Percentiles rank a stretch among this genome's conserved stretches.
phyloP scores from a whole-genome alignment of 2,329 filamentous ascomycete genomes.

The Penicillium sp. region DNA sequence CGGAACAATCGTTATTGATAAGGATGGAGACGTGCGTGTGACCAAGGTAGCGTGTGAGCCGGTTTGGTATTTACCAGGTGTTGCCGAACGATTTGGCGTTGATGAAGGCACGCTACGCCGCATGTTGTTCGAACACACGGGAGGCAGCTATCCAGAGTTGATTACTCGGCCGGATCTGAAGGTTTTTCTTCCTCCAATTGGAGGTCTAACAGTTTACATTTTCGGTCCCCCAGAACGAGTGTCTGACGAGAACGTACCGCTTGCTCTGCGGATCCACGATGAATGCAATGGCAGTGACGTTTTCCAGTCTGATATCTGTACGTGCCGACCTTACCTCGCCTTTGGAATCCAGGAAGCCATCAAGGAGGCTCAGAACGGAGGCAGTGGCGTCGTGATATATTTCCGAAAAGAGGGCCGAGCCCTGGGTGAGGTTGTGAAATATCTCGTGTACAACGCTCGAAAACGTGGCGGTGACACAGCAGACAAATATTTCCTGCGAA shows the following conservation, averaged over 20 bases:
- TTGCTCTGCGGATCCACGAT: constrained; percentile 81
- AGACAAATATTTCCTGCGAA: constrained; percentile 78
- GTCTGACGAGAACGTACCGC: constrained; percentile 73
- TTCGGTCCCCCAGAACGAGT: constrained; percentile 95
- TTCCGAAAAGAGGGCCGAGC: constrained; percentile 97
- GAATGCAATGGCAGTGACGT: constrained; percentile 97
- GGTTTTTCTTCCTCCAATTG: constrained; percentile 91
- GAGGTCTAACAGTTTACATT: constrained; percentile 91
- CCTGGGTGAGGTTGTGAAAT: constrained; percentile 90
- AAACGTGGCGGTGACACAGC: constrained; percentile 38
- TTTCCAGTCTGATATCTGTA: constrained; percentile 97
- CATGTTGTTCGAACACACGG: constrained; percentile 89
- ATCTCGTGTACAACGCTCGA: constrained; percentile 61
- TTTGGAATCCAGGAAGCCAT: constrained; percentile 97
- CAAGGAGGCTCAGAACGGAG: constrained; percentile 91
- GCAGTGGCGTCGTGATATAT: constrained; percentile 93
- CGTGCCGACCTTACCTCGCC: constrained; percentile 85
- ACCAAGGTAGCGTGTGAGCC: constrained; percentile 98
- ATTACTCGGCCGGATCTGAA: constrained; percentile 95
- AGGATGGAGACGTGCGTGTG: constrained; percentile 80
- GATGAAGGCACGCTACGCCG: constrained; percentile 84
- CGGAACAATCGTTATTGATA: constrained; percentile 85
- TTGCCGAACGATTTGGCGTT: constrained; percentile 87
- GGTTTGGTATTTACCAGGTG: constrained; percentile 80
- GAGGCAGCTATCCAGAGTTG: constrained; percentile 92